Evolutionary conservation across 345 rosid species (phyloP), one percentile per base, ranked within the genome.

Genomic region (Mallotus nudiflorus): DNA sequence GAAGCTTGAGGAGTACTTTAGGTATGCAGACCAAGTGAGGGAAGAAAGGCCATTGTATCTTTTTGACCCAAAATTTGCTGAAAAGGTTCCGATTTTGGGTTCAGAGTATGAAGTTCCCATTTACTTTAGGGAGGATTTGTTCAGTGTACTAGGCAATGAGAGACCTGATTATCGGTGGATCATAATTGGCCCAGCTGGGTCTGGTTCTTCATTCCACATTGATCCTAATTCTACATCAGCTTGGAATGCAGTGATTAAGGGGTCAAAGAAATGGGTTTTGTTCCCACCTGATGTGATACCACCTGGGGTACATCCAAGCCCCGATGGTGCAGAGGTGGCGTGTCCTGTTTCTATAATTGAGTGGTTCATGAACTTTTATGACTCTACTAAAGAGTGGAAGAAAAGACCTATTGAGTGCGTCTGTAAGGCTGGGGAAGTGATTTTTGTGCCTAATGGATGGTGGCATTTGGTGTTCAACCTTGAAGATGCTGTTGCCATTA

Each of bases 161-260:
- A 82, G 99, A 54, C 97, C 97, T 20, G 97, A 95, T 70, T 89
- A 88, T 73, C 78, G 99, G 78, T 95, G 99, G 99, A 81, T 95
- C 66, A 95, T 95, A 62, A 84, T 92, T 14, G 97, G 99, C 1
- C 97, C 99, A 31, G 85, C 96, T 11, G 96, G 99, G 6, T 92
- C 99, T 27, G 99, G 99, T 42, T 95, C 99, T 0, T 95, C 99
- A 5, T 94, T 94, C 74, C 97, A 94, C 73, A 94, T 94, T 68
- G 98, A 94, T 90, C 98, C 98, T 64, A 95, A 94, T 81, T 92
- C 99, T 9, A 95, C 99, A 2, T 95, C 97, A 0, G 97, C 99
- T 58, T 95, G 99, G 99, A 92, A 90, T 74, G 97, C 97, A 0
- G 92, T 95, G 72, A 81, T 92, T 40, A 95, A 73, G 33, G 99